A percentile compares a stretch with the other conserved stretches of the same genome.
Conservation (phyloP, 208 protist species). For the Crithidia mellificae region DNA sequence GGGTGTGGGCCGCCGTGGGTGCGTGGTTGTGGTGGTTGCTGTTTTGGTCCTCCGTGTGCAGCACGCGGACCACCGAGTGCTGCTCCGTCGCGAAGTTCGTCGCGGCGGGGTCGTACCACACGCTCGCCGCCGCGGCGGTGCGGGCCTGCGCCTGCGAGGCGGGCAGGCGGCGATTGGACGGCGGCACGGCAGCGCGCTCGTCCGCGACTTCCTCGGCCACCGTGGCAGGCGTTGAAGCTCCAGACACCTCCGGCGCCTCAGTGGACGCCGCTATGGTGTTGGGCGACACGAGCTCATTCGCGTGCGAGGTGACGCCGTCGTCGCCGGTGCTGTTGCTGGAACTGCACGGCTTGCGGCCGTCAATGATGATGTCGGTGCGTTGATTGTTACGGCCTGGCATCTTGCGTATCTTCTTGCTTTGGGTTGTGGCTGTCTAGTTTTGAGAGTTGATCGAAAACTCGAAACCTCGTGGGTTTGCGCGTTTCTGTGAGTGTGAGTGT, state of each 20-base stretch:
- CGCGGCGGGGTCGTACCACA: conserved; percentile 29
- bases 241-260: background rate
- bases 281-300: conserved; percentile 11
- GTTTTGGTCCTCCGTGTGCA: conserved; percentile 16
- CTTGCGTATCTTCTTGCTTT: background rate
- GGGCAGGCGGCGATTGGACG: background rate
- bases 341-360: conserved; percentile 12
- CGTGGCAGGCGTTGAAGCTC: conserved; percentile 8
- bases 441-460: no score
- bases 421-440: no score
- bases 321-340: conserved; percentile 11
- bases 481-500: no score
- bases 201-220: background rate
- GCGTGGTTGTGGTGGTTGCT: background rate
- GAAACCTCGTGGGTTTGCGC: no score
- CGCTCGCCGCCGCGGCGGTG: background rate
- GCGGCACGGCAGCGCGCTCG: conserved; percentile 2
- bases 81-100: conserved; percentile 6
- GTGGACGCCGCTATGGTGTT: background rate
- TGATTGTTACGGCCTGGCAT: conserved; percentile 8
- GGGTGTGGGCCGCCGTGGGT: background rate
- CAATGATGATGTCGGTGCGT: conserved; percentile 15
- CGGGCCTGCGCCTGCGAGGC: background rate
- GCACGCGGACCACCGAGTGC: conserved; percentile 20
- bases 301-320: conserved; percentile 4